Conservation (phyloP, 1,139 yeast genomes). For the Zygosaccharomyces pseudobailii region DNA sequence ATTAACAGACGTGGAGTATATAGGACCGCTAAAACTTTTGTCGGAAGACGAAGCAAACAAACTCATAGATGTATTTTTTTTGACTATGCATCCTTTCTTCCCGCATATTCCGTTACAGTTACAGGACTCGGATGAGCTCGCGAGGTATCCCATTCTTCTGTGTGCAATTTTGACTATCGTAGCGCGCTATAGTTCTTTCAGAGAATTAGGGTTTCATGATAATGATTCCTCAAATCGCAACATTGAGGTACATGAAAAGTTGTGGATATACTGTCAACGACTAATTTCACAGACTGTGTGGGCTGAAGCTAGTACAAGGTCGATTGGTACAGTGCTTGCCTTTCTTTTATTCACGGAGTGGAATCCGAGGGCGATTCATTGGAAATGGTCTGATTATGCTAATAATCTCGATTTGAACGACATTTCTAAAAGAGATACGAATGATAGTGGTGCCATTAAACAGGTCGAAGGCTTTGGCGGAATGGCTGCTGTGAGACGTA, state of each 20-base stretch:
- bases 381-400: constrained; percentile 85
- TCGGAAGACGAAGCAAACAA: constrained; percentile 63
- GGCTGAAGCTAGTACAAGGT: constrained; percentile 90
- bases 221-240: constrained; percentile 36
- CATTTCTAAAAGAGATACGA: constrained; percentile 12
- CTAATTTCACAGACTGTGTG: constrained; percentile 83
- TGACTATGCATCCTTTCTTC: constrained; percentile 82
- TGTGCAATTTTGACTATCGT: constrained; percentile 79
- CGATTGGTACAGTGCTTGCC: constrained; percentile 81
- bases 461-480: constrained; percentile 60
- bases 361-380: constrained; percentile 93
- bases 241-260: constrained; percentile 64
- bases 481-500: constrained; percentile 76
- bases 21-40: constrained; percentile 57
- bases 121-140: constrained; percentile 59
- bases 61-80: constrained; percentile 61
- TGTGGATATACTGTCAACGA: constrained; percentile 81
- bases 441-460: constrained; percentile 9
- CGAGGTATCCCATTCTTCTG: constrained; percentile 73
- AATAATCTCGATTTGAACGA: constrained; percentile 35
- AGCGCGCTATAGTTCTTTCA: constrained; percentile 64
- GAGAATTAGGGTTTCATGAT: constrained; percentile 34
- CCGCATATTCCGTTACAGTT: constrained; percentile 78
- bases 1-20: constrained; percentile 59
- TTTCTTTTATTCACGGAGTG: constrained; percentile 87